These are phyloP conservation scores for Raffaelea albimanens DNA, from an alignment of 2,329 filamentous ascomycete genomes.

Conservation along the genomic window DNA sequence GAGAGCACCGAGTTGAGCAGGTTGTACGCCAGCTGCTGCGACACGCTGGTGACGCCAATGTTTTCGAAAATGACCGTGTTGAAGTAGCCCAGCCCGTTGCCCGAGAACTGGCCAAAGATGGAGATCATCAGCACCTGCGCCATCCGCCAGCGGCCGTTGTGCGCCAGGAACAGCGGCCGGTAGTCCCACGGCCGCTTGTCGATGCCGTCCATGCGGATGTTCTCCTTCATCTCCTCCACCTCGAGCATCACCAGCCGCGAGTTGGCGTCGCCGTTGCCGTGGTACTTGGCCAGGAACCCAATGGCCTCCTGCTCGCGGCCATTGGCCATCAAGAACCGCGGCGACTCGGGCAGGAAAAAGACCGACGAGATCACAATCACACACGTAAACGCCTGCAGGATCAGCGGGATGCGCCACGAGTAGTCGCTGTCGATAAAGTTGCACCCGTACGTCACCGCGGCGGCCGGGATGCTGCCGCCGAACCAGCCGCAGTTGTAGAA, in stretches of 20 bases:
- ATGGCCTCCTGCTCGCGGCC: slow-evolving; percentile 28
- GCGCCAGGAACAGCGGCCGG: slow-evolving; percentile 31
- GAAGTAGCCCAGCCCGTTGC: slow-evolving; percentile 41
- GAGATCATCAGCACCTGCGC: slow-evolving; percentile 40
- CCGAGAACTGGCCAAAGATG: slow-evolving; percentile 41
- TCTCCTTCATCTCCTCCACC: slow-evolving; percentile 31
- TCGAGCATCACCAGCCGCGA: slow-evolving; percentile 30
- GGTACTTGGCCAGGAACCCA: slow-evolving; percentile 31
- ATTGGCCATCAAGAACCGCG: slow-evolving; percentile 32
- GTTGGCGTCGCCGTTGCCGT: slow-evolving; percentile 30
- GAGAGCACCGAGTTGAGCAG: slow-evolving; percentile 36
- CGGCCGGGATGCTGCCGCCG: slow-evolving; percentile 39
- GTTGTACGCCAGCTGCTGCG: slow-evolving; percentile 34
- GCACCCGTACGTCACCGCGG: slow-evolving; percentile 37
- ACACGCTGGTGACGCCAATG: slow-evolving; percentile 25
- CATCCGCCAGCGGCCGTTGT: slow-evolving; percentile 37
- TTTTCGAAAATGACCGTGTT: slow-evolving; percentile 36
- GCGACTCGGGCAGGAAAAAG: slow-evolving; percentile 31
- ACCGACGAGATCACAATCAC: slow-evolving; percentile 27
- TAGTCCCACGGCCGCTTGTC: slow-evolving; percentile 40
- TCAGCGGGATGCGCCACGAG: slow-evolving; percentile 39
- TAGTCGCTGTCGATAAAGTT: slow-evolving; percentile 34
- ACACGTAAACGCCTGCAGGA: slow-evolving; percentile 36
- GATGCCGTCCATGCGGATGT: slow-evolving; percentile 33
- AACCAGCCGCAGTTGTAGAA: slow-evolving; percentile 47